Base-by-base conservation (phyloP, 257 asterid species). In the Phtheirospermum japonicum region DNA sequence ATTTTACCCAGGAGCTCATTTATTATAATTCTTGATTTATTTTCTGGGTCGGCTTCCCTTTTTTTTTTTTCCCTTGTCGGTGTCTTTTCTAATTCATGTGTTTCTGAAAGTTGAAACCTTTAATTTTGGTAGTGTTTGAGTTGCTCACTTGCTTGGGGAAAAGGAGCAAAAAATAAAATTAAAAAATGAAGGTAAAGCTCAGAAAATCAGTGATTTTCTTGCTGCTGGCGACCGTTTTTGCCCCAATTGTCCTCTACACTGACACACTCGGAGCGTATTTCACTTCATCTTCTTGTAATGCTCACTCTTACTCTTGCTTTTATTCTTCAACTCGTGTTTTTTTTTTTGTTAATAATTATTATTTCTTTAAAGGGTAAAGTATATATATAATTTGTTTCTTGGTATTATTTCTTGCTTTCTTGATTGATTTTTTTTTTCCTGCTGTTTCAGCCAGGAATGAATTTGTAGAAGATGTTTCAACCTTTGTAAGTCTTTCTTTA, bases 201-300 rank as follows among this genome's bases (percentile, higher is more conserved):
- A 77, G 92, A 55, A 78, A 75, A 64, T 74, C 88, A 16, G 91
- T 82, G 70, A 17, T 91, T 71, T 71, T 81, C 60, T 71, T 88
- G 73, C 81, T 91, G 69, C 49, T 80, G 67, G 80, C 84, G 30
- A 84, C 96, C 13, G 98, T 91, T 78, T 60, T 86, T 54, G 88
- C 95, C 55, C 96, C 96, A 4, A 81, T 88, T 34, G 82, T 88
- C 65, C 90, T 86, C 20, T 86, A 77, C 73, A 80, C 95, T 11
- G 80, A 82, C 82, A 85, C 84, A 55, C 86, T 88, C 65, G 82
- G 80, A 55, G 68, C 78, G 62, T 81, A 79, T 76, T 75, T 81
- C 71, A 57, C 84, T 68, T 73, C 95, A 6, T 67, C 95, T 54
- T 72, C 91, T 48, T 85, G 96, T 91, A 88, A 79, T 65, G 28